Percentiles rank a stretch among this genome's conserved stretches.
Conservation (phyloP, 2,329 filamentous ascomycete species). For the Akanthomyces uredinophilus region DNA sequence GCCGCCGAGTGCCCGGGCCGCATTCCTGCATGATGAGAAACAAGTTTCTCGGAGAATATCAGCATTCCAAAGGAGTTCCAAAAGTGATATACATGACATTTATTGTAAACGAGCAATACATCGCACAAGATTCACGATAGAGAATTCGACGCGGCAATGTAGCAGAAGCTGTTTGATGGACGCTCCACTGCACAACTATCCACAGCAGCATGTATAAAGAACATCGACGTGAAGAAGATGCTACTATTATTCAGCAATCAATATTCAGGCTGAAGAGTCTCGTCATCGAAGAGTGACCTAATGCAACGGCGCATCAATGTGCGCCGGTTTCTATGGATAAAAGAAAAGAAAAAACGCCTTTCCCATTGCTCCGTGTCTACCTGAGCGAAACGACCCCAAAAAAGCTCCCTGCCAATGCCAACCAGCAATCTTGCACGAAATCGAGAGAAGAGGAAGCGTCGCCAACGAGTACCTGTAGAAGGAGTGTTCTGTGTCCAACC, state of each 20-base stretch:
- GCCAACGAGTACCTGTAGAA: background rate
- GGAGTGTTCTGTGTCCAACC: conserved; percentile 11
- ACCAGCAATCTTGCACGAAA: background rate
- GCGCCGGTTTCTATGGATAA: too few relatives aligned
- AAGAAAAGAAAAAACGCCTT: too few relatives aligned
- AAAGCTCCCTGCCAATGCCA: background rate
- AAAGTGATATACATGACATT: too few relatives aligned
- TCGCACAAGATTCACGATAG: too few relatives aligned
- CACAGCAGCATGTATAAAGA: background rate
- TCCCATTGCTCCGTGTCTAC: background rate
- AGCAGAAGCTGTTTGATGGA: background rate
- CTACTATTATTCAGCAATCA: background rate
- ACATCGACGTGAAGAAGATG: background rate
- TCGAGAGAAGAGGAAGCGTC: background rate
- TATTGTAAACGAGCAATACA: too few relatives aligned
- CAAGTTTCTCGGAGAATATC: background rate
- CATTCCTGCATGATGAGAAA: background rate
- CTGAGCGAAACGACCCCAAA: background rate
- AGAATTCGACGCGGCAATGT: background rate
- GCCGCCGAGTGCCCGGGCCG: background rate
- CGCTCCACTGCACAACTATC: too few relatives aligned
- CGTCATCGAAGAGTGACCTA: too few relatives aligned
- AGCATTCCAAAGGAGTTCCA: background rate
- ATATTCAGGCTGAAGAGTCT: background rate
- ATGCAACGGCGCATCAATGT: too few relatives aligned